These are phyloP conservation scores for Fraxinus americana DNA, from an alignment of 257 asterid genomes.

Conservation along the genomic window DNA sequence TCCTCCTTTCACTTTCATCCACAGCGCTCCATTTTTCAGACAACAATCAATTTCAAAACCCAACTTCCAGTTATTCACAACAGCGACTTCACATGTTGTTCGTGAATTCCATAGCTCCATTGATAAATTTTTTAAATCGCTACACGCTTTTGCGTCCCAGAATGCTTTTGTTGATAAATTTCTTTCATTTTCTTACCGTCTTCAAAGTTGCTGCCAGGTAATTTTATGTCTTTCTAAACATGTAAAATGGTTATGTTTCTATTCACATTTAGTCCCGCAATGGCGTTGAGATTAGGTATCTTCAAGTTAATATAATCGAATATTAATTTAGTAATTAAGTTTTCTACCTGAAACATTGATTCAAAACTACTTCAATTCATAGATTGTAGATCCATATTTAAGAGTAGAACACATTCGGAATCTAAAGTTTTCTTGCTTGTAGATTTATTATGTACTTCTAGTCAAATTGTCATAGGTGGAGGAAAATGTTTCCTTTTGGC, in stretches of 20 bases:
- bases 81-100: conserved; percentile 46
- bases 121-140: conserved; percentile 36
- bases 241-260: background rate
- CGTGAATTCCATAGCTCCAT: conserved; percentile 44
- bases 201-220: conserved; percentile 59
- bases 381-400: background rate
- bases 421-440: background rate
- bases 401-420: background rate
- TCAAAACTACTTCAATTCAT: background rate
- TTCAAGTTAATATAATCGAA: background rate
- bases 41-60: conserved; percentile 43
- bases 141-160: conserved; percentile 42
- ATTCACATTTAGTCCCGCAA: background rate
- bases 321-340: background rate
- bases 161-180: conserved; percentile 49
- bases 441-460: background rate
- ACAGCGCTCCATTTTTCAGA: conserved; percentile 40
- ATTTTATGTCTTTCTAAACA: background rate
- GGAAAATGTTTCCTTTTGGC: background rate
- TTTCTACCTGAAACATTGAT: background rate
- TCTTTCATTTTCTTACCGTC: conserved; percentile 42
- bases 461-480: background rate
- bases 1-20: conserved; percentile 40
- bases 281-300: background rate
- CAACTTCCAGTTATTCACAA: conserved; percentile 34